Percentiles rank a stretch among this genome's conserved stretches.
Evolutionary conservation across 2,329 filamentous ascomycete species (phyloP).

Genomic region (Coleophoma cylindrospora): DNA sequence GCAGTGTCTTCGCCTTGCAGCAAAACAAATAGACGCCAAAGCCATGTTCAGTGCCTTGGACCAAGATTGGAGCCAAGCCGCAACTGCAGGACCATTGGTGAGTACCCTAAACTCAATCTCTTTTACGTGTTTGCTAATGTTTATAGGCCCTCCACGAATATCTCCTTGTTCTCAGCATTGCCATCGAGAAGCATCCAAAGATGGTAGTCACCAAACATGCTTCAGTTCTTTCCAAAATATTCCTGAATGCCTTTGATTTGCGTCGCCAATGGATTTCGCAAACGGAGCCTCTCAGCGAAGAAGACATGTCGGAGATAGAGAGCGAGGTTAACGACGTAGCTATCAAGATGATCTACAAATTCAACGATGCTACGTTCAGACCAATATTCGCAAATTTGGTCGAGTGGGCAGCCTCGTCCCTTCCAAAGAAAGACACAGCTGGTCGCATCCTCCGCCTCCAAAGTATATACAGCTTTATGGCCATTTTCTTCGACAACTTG

Average conservation of each 20-base stretch:
- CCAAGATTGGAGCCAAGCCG: conserved; percentile 65
- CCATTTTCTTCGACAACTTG: conserved; percentile 75
- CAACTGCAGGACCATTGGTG: conserved; percentile 56
- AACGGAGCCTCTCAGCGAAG: conserved; percentile 34
- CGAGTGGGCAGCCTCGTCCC: conserved; percentile 65
- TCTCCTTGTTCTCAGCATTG: conserved; percentile 62
- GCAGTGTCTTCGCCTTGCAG: conserved; percentile 68
- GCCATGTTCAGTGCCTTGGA: conserved; percentile 71
- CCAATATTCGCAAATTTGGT: conserved; percentile 85
- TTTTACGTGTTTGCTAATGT: conserved; percentile 11
- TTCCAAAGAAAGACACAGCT: conserved; percentile 55
- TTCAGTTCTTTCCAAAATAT: conserved; percentile 59
- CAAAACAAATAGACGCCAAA: conserved; percentile 72
- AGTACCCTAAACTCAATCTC: conserved; percentile 23
- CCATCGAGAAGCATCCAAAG: conserved; percentile 76
- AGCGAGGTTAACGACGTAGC: conserved; percentile 61
- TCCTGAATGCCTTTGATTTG: conserved; percentile 59
- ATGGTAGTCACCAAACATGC: conserved; percentile 72
- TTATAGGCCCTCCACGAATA: conserved; percentile 60
- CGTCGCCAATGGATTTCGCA: conserved; percentile 49
- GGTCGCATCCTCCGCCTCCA: conserved; percentile 61
- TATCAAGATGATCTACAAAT: conserved; percentile 90
- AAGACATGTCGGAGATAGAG: conserved; percentile 57
- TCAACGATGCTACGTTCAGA: conserved; percentile 90
- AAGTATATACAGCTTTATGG: conserved; percentile 77